Percentiles rank a stretch among this genome's conserved stretches.
These are phyloP conservation scores for Aspergillus piperis DNA, from an alignment of 2,329 filamentous ascomycete species.

Conservation along the genomic window DNA sequence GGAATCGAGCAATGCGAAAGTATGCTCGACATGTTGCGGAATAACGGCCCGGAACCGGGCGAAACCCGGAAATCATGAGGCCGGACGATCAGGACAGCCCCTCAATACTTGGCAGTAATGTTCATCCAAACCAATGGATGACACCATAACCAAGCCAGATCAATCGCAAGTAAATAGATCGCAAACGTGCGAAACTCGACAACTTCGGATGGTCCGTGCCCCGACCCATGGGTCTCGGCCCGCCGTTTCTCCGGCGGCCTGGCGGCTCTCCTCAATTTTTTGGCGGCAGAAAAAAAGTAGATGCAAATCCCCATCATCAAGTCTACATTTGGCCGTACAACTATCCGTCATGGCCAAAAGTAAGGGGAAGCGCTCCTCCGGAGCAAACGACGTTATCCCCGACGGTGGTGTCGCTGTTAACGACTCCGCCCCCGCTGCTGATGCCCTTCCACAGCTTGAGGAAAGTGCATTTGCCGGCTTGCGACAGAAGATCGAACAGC, in stretches of 20 bases:
- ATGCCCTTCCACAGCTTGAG: conserved; percentile 37
- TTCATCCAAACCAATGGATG: background rate
- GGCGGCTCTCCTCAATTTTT: conserved; percentile 21
- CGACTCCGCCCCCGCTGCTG: conserved; percentile 23
- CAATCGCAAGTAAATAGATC: conserved; percentile 9
- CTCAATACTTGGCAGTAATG: background rate
- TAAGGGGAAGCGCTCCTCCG: conserved; percentile 39
- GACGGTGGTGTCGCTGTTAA: conserved; percentile 21
- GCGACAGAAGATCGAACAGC: conserved; percentile 46
- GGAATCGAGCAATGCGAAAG: conserved; percentile 18
- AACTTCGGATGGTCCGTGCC: background rate
- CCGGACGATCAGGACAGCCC: background rate
- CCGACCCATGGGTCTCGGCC: conserved; percentile 11
- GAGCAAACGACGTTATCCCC: conserved; percentile 22
- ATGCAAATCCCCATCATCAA: conserved; percentile 29
- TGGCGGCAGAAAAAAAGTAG: conserved; percentile 37
- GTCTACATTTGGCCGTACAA: conserved; percentile 23
- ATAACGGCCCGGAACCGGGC: conserved; percentile 26
- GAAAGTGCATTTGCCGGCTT: conserved; percentile 44
- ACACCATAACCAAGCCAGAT: background rate
- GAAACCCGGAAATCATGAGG: conserved; percentile 32
- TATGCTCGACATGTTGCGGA: conserved; percentile 31
- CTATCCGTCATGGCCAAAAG: conserved; percentile 39
- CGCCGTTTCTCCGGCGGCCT: conserved; percentile 33
- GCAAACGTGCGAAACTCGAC: background rate